Base-by-base conservation (phyloP, 768 basidiomycete species). In the Leccinellum albellum region DNA sequence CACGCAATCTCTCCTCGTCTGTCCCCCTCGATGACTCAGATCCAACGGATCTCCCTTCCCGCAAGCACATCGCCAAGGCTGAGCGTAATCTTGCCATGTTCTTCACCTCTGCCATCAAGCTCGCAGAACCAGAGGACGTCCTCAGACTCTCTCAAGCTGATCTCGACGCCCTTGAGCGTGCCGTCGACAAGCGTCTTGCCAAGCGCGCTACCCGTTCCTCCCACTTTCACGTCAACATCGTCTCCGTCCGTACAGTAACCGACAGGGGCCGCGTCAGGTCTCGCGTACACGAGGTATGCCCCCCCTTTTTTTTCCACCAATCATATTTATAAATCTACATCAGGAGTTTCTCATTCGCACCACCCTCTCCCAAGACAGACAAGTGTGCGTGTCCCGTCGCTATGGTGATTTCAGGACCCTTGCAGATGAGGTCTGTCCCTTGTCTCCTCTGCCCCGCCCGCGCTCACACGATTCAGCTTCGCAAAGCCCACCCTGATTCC, bases 261-360 rank as follows among this genome's bases (percentile, higher is more conserved):
- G 89, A 91, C 70, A 94, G 86, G 74, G 90, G 92, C 8, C 82
- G 93, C 40, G 82, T 99, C 61, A 79, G 97, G 57, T 93, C 84
- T 69, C 84, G 87, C 63, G 82, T 78, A 13, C 95, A 97, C 71
- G 95, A 99, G 75, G 95, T 91, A 67, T 61, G 83, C 75, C n/a
- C 15, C 51, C 57, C 32, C 56, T 37, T 33, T 20, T 53, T 33
- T 33, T 52, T 1, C 10, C 47, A 29, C 17, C 31, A 1, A 35
- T n/a, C n/a, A n/a, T 26, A 2, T 45, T 7, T 33, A 62, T 55
- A 42, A 62, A 49, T 55, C 50, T 44, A 33, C 15, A 50, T 17
- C 65, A 98, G 90, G 97, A 98, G 79, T 99, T 99, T 70, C 86
- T 99, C 63, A 85, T 99, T 29, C 85, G 93, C 29, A 98, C 95